phyloP scores from a whole-genome alignment of 2,329 filamentous ascomycete genomes.

The Ceratocystis huliohia region DNA sequence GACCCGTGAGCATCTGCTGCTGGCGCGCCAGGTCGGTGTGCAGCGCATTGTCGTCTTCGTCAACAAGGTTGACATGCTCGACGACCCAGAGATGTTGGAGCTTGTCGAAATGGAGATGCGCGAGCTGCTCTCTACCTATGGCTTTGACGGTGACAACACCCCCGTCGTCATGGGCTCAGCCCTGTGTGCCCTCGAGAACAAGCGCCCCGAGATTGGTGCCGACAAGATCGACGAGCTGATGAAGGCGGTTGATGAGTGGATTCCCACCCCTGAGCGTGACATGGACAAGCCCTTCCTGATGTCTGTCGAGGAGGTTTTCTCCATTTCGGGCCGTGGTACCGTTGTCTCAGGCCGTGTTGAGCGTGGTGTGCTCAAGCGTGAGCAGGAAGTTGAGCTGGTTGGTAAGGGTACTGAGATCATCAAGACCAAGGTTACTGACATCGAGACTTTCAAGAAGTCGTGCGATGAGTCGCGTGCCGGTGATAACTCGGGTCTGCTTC shows the following conservation, averaged over 20 bases:
- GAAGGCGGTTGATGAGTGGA: slow-evolving; percentile 83
- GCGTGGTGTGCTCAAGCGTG: slow-evolving; percentile 86
- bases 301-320: slow-evolving; percentile 91
- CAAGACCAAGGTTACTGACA: slow-evolving; percentile 99
- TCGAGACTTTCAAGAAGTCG: slow-evolving; percentile 99
- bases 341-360: slow-evolving; percentile 95
- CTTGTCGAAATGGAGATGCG: slow-evolving; percentile 99
- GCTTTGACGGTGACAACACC: slow-evolving; percentile 95
- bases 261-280: slow-evolving; percentile 86
- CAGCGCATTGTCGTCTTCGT: slow-evolving; percentile 98
- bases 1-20: slow-evolving; percentile 93
- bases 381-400: slow-evolving; percentile 86
- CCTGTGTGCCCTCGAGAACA: slow-evolving; percentile 81
- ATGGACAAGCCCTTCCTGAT: slow-evolving; percentile 98
- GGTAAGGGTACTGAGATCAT: slow-evolving; percentile 71
- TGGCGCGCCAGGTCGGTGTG: slow-evolving; percentile 95
- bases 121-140: slow-evolving; percentile 82
- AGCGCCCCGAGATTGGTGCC: slow-evolving; percentile 73
- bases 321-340: slow-evolving; percentile 84
- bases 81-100: slow-evolving; percentile 99
- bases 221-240: slow-evolving; percentile 86
- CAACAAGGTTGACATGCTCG: slow-evolving; percentile 97
- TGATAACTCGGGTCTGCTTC: slow-evolving; percentile 94
- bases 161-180: slow-evolving; percentile 96
- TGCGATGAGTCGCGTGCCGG: slow-evolving; percentile 92